phyloP scores from a whole-genome alignment of 306 rosid genomes.

The Rosa lucieae region DNA sequence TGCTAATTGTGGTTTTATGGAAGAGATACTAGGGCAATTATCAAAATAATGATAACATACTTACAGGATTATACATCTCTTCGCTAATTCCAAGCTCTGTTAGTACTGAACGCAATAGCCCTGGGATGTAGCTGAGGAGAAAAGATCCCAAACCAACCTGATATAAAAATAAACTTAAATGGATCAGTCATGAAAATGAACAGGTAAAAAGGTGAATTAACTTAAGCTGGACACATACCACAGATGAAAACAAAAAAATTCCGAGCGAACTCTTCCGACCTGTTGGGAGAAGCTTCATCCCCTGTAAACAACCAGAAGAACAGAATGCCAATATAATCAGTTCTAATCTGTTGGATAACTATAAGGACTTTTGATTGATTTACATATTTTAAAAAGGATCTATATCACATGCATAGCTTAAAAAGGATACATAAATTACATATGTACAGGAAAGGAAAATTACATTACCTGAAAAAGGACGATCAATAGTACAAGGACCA shows the following conservation, averaged over 20 bases:
- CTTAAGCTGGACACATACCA: slow-evolving; percentile 51
- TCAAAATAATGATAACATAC: slow-evolving; percentile 58
- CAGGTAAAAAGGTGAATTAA: slow-evolving; percentile 7
- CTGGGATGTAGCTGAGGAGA: slow-evolving; percentile 75
- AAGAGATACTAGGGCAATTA: slow-evolving; percentile 28
- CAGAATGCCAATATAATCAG: not conserved
- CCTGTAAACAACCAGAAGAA: slow-evolving; percentile 57
- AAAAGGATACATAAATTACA: not conserved
- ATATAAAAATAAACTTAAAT: slow-evolving; percentile 22
- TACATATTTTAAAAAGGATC: slow-evolving; percentile 1
- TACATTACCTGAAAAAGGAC: slow-evolving; percentile 85
- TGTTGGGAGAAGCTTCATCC: slow-evolving; percentile 94
- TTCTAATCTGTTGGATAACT: not conserved
- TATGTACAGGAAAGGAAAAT: slow-evolving; percentile 14
- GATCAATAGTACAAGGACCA: slow-evolving; percentile 72
- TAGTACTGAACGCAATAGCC: slow-evolving; percentile 56
- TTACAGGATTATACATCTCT: slow-evolving; percentile 96
- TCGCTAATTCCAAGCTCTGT: slow-evolving; percentile 70
- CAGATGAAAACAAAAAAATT: slow-evolving; percentile 70
- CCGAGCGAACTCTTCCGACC: slow-evolving; percentile 84
- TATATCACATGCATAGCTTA: slow-evolving; percentile 10
- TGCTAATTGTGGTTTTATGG: not conserved
- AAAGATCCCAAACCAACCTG: slow-evolving; percentile 85
- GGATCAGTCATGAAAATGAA: slow-evolving; percentile 23
- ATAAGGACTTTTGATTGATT: not conserved